Percentiles rank a stretch among this genome's conserved stretches.
Conservation (phyloP, 1,284 basidiomycete species). For the Polyporus tsugae region DNA sequence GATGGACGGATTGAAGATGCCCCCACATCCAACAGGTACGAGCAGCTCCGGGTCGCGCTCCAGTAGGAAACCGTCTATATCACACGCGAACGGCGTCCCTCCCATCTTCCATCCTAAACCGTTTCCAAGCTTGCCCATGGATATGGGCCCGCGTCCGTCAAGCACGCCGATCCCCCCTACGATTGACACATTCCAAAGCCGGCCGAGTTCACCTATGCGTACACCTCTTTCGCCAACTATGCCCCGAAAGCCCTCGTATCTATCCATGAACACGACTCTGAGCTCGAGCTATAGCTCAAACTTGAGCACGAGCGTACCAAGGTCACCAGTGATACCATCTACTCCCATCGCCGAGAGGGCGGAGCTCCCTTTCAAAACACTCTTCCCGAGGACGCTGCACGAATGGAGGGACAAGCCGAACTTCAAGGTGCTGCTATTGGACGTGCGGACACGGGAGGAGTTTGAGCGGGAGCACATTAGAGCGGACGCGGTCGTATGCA, state of each 20-base stretch:
- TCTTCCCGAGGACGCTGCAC: conserved; percentile 68
- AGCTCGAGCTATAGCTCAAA: conserved; percentile 22
- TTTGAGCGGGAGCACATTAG: conserved; percentile 82
- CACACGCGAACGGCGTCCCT: conserved; percentile 27
- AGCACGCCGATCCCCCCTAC: conserved; percentile 76
- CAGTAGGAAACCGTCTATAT: conserved; percentile 21
- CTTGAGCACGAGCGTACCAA: conserved; percentile 31
- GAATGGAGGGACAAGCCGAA: conserved; percentile 63
- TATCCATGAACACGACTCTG: conserved; percentile 42
- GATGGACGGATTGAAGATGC: conserved; percentile 54
- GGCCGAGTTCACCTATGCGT: conserved; percentile 61
- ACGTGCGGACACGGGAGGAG: conserved; percentile 82
- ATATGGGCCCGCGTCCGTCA: conserved; percentile 65
- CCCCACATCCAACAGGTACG: conserved; percentile 51
- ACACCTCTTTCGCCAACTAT: conserved; percentile 46
- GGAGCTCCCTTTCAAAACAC: conserved; percentile 60
- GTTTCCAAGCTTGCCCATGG: conserved; percentile 61
- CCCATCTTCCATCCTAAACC: conserved; percentile 42
- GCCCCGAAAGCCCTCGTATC: conserved; percentile 55
- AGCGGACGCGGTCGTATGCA: conserved; percentile 77
- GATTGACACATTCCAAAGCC: conserved; percentile 62
- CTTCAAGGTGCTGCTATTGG: conserved; percentile 81
- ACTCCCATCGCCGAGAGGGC: conserved; percentile 47
- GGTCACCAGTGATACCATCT: conserved; percentile 37
- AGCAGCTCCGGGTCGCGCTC: conserved; percentile 39